Percentiles rank a stretch among this genome's conserved stretches.
phyloP scores from a whole-genome alignment of 345 rosid species.

The thale cress (Arabidopsis thaliana) region TAIR10.1 NC_003070.9:23900001-23900500 shows the following conservation, averaged over 20 bases:
- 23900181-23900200: slow-evolving; percentile 12
- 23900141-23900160: not conserved
- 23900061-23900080: too few species aligned
- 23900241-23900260: slow-evolving; percentile 6
- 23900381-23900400: too few species aligned
- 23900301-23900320: slow-evolving; percentile 49
- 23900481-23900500: slow-evolving; percentile 9
- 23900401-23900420: not conserved
- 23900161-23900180: not conserved
- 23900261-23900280: slow-evolving; percentile 32
- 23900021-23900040: too few species aligned
- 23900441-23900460: slow-evolving; percentile 43
- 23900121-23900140: too few species aligned
- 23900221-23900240: not conserved
- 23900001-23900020: too few species aligned
- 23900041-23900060: too few species aligned
- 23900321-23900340: slow-evolving; percentile 44
- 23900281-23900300: slow-evolving; percentile 35
- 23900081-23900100: too few species aligned
- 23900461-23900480: slow-evolving; percentile 29
- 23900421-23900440: slow-evolving; percentile 9
- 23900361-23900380: slow-evolving; percentile 51
- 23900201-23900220: not conserved
- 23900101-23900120: too few species aligned
- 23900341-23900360: slow-evolving; percentile 47